Conservation (phyloP, 2,329 filamentous ascomycete genomes). For the Pseudogymnoascus sp. region DNA sequence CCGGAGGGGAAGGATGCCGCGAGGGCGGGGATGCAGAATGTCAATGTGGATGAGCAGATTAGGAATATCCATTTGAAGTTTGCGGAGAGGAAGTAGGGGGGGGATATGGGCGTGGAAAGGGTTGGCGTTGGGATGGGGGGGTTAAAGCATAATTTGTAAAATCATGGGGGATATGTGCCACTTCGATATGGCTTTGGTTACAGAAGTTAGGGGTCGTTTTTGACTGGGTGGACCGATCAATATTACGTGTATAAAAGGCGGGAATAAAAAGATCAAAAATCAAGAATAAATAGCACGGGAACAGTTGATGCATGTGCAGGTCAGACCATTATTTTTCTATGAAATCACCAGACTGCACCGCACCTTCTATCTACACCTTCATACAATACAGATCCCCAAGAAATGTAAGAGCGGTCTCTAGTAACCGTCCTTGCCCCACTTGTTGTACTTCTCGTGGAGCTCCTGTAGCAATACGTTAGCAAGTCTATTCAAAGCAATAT, state of each 20-base stretch:
- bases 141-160: conserved; percentile 6
- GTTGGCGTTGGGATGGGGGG: neutral
- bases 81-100: conserved; percentile 25
- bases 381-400: conserved; percentile 3
- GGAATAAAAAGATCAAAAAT: neutral
- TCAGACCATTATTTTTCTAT: conserved; percentile 7
- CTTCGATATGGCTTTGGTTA: neutral
- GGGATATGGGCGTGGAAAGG: neutral
- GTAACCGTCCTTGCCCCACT: conserved; percentile 96
- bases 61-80: conserved; percentile 55
- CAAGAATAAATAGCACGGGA: neutral
- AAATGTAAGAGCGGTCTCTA: conserved; percentile 16
- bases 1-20: conserved; percentile 50
- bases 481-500: neutral
- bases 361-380: conserved; percentile 4
- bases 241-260: conserved; percentile 7
- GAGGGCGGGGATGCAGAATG: conserved; percentile 49
- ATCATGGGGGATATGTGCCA: neutral
- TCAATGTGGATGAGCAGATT: conserved; percentile 83
- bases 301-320: neutral
- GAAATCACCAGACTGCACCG: neutral
- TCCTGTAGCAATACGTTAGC: conserved; percentile 41
- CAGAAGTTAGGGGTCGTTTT: neutral
- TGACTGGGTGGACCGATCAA: neutral
- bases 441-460: conserved; percentile 97